Evolutionary conservation across 2,329 filamentous ascomycete species (phyloP), one percentile per base, ranked within the genome.

Genomic region (Septoria linicola): DNA sequence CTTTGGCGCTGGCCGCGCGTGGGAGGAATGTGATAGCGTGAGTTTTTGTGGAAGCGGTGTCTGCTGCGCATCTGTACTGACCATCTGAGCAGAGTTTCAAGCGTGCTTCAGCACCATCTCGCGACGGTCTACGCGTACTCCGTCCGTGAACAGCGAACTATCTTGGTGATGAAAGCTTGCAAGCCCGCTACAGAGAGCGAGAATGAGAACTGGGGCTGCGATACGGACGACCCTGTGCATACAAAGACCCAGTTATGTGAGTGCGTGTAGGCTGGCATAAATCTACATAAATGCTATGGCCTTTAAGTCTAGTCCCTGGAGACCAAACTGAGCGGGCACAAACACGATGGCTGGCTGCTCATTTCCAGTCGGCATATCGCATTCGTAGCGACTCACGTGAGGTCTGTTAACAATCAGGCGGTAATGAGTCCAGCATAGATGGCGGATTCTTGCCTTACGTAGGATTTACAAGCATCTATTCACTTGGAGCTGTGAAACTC

Each of bases 1-100:
- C 51, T 97, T 99, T 72, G 93, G 95, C 70, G 91, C 91, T 59
- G 93, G 93, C 66, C 84, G 95, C 67, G 93, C 93, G 52, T 99
- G 95, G 79, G 93, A 99, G 75, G 93, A 99, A 79, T 96, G 93
- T 76, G 96, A 99, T 78, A 88, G 80, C 65, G 76, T 78, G 62
- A 63, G 73, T 72, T 34, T 27, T 11, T 17, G 21, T 6, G 5
- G 16, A 10, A 14, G n/a, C n/a, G 41, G n/a, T 19, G 4, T 34
- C 3, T n/a, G 16, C 2, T 10, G 8, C 3, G 17, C 39, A 4
- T 19, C 7, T 23, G 34, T 34, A 34, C 42, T 44, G 19, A 37
- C 34, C n/a, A 11, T 6, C 23, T 3, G 20, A 31, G 20, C 59
- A 78, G 76, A 78, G 75, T 51, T 78, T 78, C 70, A 78, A 77